Base-by-base conservation (phyloP, 805 yeast species). In the Alloascoidea hylecoeti region DNA sequence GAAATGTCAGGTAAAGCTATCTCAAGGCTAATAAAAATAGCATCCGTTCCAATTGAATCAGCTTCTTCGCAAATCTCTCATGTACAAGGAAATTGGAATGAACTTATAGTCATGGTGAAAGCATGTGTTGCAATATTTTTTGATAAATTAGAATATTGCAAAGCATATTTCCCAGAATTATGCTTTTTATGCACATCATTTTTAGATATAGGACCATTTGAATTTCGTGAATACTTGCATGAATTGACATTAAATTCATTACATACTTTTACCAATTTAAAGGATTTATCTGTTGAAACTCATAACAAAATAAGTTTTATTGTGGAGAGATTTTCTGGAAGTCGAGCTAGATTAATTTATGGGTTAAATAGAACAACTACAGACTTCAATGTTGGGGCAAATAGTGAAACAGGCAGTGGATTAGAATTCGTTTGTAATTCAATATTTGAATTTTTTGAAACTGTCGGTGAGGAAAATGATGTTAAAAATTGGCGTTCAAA, bases 1-100 rank as follows among this genome's bases (percentile, higher is more conserved):
- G 83, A 78, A 44, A 64, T 81, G 2, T 76, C 85, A 48, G 78
- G 83, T 5, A 66, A 71, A 37, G 68, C 82, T 2, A 62, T 84
- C 28, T 53, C 64, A 19, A 63, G 80, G 43, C 53, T 85, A 33
- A 64, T 76, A 42, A 61, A 62, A 5, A 65, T 76, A 33, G 66
- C 82, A 1, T 63, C 64, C 27, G 63, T 68, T 5, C 66, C 70
- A 1, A 58, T 64, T 12, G 30, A 23, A n/a, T 9, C 9, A 9
- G 46, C 54, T 15, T 64, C 57, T 35, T 61, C 66, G 30, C 57
- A 67, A 1, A 71, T 70, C 39, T 60, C 70, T 16, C 74, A 70
- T 40, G 30, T 23, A 9, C 30, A 23, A 23, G 64, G 71, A 12
- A 68, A 69, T 45, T 77, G 89, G 75, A 66, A 79, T 38, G 94